Conservation (phyloP, 2,329 filamentous ascomycete genomes). For the Chalaropsis ovoidea region DNA sequence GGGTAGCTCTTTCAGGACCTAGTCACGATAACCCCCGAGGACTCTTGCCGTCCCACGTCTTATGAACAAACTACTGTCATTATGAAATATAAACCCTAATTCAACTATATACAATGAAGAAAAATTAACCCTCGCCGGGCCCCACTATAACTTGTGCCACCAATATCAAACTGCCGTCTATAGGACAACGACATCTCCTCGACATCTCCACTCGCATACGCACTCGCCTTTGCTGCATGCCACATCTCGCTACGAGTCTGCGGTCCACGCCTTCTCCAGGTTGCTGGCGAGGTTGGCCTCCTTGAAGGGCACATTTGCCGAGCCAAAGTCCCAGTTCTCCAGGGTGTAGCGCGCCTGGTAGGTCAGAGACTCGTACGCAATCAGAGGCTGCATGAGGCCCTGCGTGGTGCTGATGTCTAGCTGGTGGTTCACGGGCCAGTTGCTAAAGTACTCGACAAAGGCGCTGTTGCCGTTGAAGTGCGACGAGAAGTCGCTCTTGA, state of each 20-base stretch:
- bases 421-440: slow-evolving; percentile 31
- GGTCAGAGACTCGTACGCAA: slow-evolving; percentile 38
- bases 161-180: not conserved
- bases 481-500: slow-evolving; percentile 19
- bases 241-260: slow-evolving; percentile 28
- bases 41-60: not conserved
- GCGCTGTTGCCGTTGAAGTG: slow-evolving; percentile 25
- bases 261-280: slow-evolving; percentile 23
- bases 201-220: not conserved
- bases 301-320: slow-evolving; percentile 36
- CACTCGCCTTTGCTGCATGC: not conserved
- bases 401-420: slow-evolving; percentile 32
- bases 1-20: not conserved
- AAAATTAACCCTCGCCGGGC: not conserved
- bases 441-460: slow-evolving; percentile 33
- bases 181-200: too few relatives aligned
- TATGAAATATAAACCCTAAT: not conserved
- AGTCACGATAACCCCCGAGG: not conserved
- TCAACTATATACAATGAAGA: not conserved
- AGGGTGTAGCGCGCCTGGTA: slow-evolving; percentile 33
- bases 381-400: slow-evolving; percentile 35
- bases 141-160: slow-evolving; percentile 3
- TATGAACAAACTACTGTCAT: not conserved
- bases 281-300: slow-evolving; percentile 30
- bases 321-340: slow-evolving; percentile 35